A percentile compares a stretch with the other conserved stretches of the same genome.
phyloP scores from a whole-genome alignment of 805 yeast genomes.

The Schwanniomyces vanrijiae region DNA sequence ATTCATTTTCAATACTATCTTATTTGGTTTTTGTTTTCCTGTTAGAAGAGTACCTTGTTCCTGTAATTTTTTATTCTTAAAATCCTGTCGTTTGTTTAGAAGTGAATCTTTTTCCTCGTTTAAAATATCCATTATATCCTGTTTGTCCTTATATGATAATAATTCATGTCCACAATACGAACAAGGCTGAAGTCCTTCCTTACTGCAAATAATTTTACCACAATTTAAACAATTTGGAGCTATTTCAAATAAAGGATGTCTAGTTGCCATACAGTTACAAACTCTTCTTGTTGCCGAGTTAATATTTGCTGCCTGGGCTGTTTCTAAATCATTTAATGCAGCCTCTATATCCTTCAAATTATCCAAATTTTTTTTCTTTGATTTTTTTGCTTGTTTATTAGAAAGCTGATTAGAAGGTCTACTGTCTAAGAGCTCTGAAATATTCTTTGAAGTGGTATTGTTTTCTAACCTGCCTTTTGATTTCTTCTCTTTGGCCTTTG shows the following conservation, averaged over 20 bases:
- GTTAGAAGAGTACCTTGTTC: conserved; percentile 9
- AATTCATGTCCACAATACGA: conserved; percentile 74
- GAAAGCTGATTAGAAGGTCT: conserved; percentile 30
- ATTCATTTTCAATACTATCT: conserved; percentile 53
- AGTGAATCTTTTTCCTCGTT: conserved; percentile 50
- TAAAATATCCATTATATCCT: conserved; percentile 53
- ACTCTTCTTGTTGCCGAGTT: conserved; percentile 18
- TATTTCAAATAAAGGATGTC: conserved; percentile 84
- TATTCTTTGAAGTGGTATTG: conserved; percentile 13
- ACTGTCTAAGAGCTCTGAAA: conserved; percentile 46
- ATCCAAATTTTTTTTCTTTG: conserved; percentile 49
- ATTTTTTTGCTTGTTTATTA: conserved; percentile 25
- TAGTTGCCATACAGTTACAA: conserved; percentile 84
- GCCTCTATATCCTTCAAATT: conserved; percentile 66
- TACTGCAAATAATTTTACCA: conserved; percentile 88
- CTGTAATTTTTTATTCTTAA: conserved; percentile 14
- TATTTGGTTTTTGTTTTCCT: conserved; percentile 39
- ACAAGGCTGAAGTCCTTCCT: conserved; percentile 91
- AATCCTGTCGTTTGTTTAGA: conserved; percentile 15
- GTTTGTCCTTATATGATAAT: conserved; percentile 60
- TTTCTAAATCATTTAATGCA: conserved; percentile 54
- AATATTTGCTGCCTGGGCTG: conserved; percentile 7
- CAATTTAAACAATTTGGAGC: conserved; percentile 94
- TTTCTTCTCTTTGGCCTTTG: conserved; percentile 6
- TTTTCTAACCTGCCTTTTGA: conserved; percentile 9